phyloP scores from a whole-genome alignment of 139 green algal species.

The Protoeuglena noctilucae region DNA sequence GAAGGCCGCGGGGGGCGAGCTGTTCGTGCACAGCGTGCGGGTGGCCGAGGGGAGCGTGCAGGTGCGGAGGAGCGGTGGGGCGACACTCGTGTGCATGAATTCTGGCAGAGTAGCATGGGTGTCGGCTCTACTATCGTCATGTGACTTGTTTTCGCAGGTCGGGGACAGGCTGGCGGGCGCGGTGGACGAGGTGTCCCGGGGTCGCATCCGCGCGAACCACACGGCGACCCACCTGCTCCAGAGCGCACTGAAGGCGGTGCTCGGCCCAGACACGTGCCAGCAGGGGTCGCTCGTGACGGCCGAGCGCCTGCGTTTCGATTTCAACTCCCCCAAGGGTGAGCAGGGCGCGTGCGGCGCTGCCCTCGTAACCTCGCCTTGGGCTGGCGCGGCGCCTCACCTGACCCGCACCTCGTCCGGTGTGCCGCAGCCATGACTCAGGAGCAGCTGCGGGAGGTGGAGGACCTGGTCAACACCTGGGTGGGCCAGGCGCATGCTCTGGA shows the following conservation, averaged over 20 bases:
- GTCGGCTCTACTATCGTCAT: too few species aligned
- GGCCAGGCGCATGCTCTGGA: conserved; percentile 14
- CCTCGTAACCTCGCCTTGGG: too few species aligned
- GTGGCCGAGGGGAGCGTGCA: conserved; percentile 1
- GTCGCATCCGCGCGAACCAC: conserved; percentile 45
- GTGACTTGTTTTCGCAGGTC: conserved; percentile 1
- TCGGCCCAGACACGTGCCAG: conserved; percentile 65
- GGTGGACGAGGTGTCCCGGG: conserved; percentile 37
- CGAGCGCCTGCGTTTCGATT: conserved; percentile 53
- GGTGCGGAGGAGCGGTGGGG: neutral
- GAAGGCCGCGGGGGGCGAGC: conserved; percentile 46
- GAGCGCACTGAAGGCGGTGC: conserved; percentile 33
- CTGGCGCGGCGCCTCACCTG: too few species aligned
- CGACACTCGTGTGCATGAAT: neutral
- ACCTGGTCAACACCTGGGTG: conserved; percentile 71
- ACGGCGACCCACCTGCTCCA: conserved; percentile 83
- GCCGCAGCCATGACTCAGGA: conserved; percentile 11
- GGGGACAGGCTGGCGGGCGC: conserved; percentile 18
- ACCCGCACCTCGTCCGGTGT: too few species aligned
- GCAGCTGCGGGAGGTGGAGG: conserved; percentile 51
- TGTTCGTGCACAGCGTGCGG: conserved; percentile 61
- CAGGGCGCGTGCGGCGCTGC: too few species aligned
- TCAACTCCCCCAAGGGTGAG: conserved; percentile 25
- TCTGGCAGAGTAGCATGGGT: too few species aligned
- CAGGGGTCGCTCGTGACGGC: conserved; percentile 61